A percentile compares a stretch with the other conserved stretches of the same genome.
Evolutionary conservation across 257 asterid genomes (phyloP).

Genomic region (Marsdenia floribunda): DNA sequence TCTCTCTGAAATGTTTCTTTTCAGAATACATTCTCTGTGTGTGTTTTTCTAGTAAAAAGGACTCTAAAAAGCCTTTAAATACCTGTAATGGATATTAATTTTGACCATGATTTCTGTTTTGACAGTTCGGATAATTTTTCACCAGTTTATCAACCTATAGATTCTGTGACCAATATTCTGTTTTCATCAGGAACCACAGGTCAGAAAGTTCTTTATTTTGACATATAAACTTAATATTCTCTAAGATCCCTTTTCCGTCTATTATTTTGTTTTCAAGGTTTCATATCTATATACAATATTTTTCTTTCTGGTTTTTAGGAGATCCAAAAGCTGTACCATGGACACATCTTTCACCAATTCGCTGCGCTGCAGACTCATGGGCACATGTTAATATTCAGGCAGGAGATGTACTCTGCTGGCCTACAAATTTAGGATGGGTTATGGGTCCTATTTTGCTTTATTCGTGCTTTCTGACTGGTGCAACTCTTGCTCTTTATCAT

Average conservation of each 20-base stretch:
- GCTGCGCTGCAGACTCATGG: conserved; percentile 86
- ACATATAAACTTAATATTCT: neutral
- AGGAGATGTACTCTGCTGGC: conserved; percentile 86
- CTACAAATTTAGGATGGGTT: conserved; percentile 97
- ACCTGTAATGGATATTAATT: neutral
- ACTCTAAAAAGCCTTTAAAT: neutral
- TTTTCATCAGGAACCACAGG: conserved; percentile 98
- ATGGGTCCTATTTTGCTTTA: conserved; percentile 83
- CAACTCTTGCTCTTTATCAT: conserved; percentile 89
- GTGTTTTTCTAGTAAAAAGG: conserved; percentile 6
- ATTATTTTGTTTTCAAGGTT: neutral
- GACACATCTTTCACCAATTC: conserved; percentile 89
- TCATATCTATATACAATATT: neutral
- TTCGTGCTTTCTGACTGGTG: conserved; percentile 76
- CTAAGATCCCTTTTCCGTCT: neutral
- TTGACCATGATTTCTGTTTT: conserved; percentile 17
- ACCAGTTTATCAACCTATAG: conserved; percentile 63
- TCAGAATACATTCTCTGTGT: neutral
- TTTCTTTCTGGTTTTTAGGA: conserved; percentile 37
- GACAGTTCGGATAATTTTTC: conserved; percentile 52
- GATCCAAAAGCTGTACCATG: conserved; percentile 97
- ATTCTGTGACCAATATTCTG: conserved; percentile 67
- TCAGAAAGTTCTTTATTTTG: conserved; percentile 16
- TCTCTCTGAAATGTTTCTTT: neutral
- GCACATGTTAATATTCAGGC: conserved; percentile 44